Base-by-base conservation (phyloP, 2,329 filamentous ascomycete genomes). In the Mollisia scopiformis region DNA sequence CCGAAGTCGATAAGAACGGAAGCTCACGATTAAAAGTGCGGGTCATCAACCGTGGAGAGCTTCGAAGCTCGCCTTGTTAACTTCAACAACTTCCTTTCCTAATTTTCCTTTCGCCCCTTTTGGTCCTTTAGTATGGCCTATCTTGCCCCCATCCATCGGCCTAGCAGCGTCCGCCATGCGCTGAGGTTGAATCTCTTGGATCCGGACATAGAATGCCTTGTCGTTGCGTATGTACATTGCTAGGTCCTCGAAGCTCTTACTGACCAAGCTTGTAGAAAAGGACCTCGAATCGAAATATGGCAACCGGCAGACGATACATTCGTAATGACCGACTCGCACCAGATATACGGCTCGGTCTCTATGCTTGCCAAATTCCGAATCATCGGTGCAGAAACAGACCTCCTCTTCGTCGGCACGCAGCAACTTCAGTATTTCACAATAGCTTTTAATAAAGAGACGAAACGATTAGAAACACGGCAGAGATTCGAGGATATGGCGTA, bases 341-440 rank as follows among this genome's bases (percentile, higher is more conserved):
- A 87, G 64, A 82, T 98, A 58, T 94, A 94, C 74, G 95, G 94
- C 73, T 91, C 90, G 67, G 88, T 98, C 68, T 89, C 90, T 7
- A 91, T 97, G 81, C 84, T 97, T 14, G 86, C 95, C 71, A 89
- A 88, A 71, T 81, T 99, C 51, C 87, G 87, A 27, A 92, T 93
- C 6, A 86, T 87, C 52, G 86, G 91, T 68, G 88, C 88, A 28
- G 77, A 82, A 5, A 92, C 88, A 51, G 93, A 98, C 68, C 86
- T 97, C 63, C 85, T 99, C 62, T 97, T 99, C 73, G 84, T 99
- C 59, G 94, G 93, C 53, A 99, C 95, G 50, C 90, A 97, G 73
- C 87, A 90, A 58, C 90, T 91, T 68, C 88, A 93, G 70, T 98
- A 97, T 78, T 97, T 98, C 75, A 96, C 92, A 1, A 76, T 97